Evolutionary conservation across 768 basidiomycete genomes (phyloP).

Genomic region (Boletus rubropictus): DNA sequence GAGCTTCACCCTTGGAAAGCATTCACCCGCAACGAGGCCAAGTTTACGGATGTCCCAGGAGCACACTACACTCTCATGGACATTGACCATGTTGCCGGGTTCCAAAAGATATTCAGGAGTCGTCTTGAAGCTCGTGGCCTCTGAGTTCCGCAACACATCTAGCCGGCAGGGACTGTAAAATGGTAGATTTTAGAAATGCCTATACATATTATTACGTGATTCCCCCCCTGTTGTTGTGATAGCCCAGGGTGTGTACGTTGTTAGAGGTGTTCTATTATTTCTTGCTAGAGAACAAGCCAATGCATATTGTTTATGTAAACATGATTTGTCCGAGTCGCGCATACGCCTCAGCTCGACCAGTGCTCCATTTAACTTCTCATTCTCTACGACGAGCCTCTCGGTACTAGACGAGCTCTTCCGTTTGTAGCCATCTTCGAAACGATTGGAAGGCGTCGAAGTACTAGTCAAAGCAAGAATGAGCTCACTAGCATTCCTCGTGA

Average conservation of each 20-base stretch:
- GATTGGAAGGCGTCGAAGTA: neutral
- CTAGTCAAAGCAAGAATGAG: constrained; percentile 41
- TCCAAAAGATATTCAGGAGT: constrained; percentile 23
- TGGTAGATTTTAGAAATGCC: neutral
- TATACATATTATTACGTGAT: neutral
- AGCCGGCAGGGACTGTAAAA: neutral
- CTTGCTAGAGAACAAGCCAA: neutral
- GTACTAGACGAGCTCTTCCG: neutral
- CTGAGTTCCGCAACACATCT: neutral
- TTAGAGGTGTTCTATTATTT: neutral
- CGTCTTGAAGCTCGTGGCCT: constrained; percentile 22
- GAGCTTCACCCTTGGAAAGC: constrained; percentile 17
- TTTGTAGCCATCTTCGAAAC: neutral
- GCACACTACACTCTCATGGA: constrained; percentile 24
- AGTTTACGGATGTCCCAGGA: constrained; percentile 18
- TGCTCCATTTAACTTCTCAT: too few relatives aligned
- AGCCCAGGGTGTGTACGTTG: too few relatives aligned
- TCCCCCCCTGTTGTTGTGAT: neutral
- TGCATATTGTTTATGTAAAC: constrained; percentile 6
- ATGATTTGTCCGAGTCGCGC: neutral
- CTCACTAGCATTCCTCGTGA: constrained; percentile 63
- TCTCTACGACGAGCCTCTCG: neutral
- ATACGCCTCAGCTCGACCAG: neutral
- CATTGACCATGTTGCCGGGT: constrained; percentile 21
- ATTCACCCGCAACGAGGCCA: constrained; percentile 13